Base-by-base conservation (phyloP, 2,329 filamentous ascomycete species). In the Chaetomiaceae sp. region DNA sequence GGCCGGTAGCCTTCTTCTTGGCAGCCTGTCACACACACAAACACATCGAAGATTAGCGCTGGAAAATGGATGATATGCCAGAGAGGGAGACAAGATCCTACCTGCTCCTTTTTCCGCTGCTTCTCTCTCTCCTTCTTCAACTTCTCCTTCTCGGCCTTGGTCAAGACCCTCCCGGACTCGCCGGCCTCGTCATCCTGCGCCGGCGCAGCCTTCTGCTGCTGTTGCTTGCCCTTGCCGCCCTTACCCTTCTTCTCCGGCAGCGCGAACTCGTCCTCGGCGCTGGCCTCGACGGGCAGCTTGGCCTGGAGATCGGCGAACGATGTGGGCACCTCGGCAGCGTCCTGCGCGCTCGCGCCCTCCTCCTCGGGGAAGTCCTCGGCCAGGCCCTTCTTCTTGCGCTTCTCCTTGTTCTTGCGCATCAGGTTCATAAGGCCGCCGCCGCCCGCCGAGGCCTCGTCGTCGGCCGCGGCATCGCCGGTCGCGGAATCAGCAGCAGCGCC, bases 41-140 rank as follows among this genome's bases (percentile, higher is more conserved):
- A n/a, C n/a, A n/a, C 25, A 7, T 3, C 4, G 9, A n/a, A n/a
- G n/a, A n/a, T 19, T 21, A 34, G 31, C 31, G 5, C 25, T 27
- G 6, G 5, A 12, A 34, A n/a, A n/a, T n/a, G n/a, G n/a, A n/a
- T n/a, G n/a, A n/a, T n/a, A 37, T 9, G 34, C 16, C 8, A 12
- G 30, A 7, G 5, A 33, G 30, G 12, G 5, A 33, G 7, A 2
- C 10, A 16, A 6, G 14, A 54, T 31, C 62, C 43, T 55, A 93
- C 89, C 81, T 97, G 87, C 71, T 99, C 93, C 82, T 91, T 99
- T 76, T 99, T 99, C 60, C 91, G 81, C 73, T 93, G 88, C 82
- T 99, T 99, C 76, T 99, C 93, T 55, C 89, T 84, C 75, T 99
- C 93, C 74, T 96, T 99, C 79, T 92, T 97, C 65, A 92, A 78